Base-by-base conservation (phyloP, 495 filamentous ascomycete genomes). In the Ascobolus immersus region DNA sequence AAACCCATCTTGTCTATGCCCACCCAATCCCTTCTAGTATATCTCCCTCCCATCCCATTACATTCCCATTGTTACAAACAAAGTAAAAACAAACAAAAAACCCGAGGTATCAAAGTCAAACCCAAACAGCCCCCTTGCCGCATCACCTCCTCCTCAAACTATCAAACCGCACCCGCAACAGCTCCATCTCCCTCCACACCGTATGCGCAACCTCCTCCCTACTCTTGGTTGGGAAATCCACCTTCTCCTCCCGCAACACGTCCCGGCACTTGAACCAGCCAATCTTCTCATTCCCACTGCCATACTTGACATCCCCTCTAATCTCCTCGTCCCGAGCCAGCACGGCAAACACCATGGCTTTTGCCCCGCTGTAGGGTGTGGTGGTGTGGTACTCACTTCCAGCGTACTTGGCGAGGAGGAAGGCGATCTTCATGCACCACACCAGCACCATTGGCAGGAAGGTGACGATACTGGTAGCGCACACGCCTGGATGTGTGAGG, bases 361-460 rank as follows among this genome's bases (percentile, higher is more conserved):
- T 59, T 4, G 84, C 78, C 24, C 72, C 82, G 11, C 65, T 61
- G 56, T 92, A 89, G 0, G 72, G 57, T 11, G 59, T 62, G 32
- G 77, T 54, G 1, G 66, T 60, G 53, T 94, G 77, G 79, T 79
- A 94, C 18, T 79, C 77, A 2, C 77, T 84, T 14, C 81, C 79
- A 12, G 84, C 53, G 58, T 67, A 71, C 40, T 84, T 73, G 9
- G 69, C 69, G 25, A 76, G 31, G 50, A 70, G 80, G 44, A 89
- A 71, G 4, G 69, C 53, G n/a, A 59, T 49, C 27, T 69, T 55
- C 62, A 71, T 73, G 40, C 57, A 57, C 49, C 64, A 73, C 20
- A 62, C 55, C 36, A 86, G 57, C 40, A 78, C 54, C 17, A 59
- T 51, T 36, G 60, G 54, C 24, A 93, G 60, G n/a, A n/a, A n/a